Conservation (phyloP, 108 stramenopile genomes). For the Schizochytrium sp. region DNA sequence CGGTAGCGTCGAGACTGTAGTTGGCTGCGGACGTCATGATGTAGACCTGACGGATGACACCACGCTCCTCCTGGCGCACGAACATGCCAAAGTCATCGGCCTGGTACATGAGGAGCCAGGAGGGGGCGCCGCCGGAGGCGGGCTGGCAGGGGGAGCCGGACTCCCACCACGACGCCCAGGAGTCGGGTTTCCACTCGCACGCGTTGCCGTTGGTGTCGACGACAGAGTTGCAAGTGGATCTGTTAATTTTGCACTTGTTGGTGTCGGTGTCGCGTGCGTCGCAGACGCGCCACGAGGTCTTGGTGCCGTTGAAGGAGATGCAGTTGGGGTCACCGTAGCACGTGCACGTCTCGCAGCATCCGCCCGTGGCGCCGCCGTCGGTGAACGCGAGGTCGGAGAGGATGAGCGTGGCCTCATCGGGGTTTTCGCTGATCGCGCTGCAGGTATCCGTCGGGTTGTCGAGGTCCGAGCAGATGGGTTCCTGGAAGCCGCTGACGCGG, state of each 20-base stretch:
- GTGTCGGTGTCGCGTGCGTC: not conserved
- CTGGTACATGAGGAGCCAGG: slow-evolving; percentile 18
- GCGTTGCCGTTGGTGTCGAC: not conserved
- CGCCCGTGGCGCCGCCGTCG: not conserved
- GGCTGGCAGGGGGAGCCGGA: not conserved
- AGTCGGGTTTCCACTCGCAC: not conserved
- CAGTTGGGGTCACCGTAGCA: slow-evolving; percentile 17
- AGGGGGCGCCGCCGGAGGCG: not conserved
- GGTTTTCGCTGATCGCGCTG: not conserved
- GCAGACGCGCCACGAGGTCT: slow-evolving; percentile 1
- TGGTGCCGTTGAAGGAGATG: not conserved
- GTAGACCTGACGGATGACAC: not conserved
- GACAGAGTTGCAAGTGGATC: not conserved
- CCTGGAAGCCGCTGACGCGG: not conserved
- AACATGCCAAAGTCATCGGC: not conserved
- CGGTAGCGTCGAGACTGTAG: not conserved
- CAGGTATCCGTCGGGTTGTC: not conserved
- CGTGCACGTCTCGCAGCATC: not conserved
- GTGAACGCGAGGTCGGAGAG: not conserved
- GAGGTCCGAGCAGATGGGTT: not conserved
- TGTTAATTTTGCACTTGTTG: not conserved
- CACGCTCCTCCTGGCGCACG: slow-evolving; percentile 2
- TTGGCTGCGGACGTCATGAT: not conserved
- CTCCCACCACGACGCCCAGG: not conserved
- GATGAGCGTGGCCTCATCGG: not conserved